Base-by-base conservation (phyloP, 2,329 filamentous ascomycete genomes). In the Pseudogymnoascus sp. region DNA sequence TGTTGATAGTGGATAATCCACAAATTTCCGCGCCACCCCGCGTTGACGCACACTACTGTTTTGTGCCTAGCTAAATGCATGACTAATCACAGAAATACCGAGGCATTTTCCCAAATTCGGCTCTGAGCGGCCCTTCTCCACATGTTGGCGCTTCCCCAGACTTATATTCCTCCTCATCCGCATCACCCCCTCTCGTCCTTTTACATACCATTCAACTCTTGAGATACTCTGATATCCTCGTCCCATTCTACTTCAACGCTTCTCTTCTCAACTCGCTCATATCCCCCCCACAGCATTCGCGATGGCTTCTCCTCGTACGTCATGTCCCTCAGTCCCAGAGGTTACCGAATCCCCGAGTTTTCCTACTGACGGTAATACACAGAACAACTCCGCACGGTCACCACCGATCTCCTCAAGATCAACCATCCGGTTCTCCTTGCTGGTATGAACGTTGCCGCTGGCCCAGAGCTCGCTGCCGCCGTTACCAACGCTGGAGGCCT, bases 391-490 rank as follows among this genome's bases (percentile, higher is more conserved):
- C 90, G 90, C 72, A 99, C 94, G 60, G 86, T 90, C 67, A 81
- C 92, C 71, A 99, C 94, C 69, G 93, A 97, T 83, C 89, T 97
- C 66, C 89, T 99, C 78, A 90, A 91, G 81, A 97, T 99, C 84
- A 90, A 96, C 75, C 94, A 99, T 78, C 94, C 94, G 62, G 81
- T 99, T 73, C 80, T 99, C 71, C 87, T 99, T 65, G 94, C 94
- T 69, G 94, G 94, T 75, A 99, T 99, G 94, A 97, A 99, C 82
- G 94, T 97, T 65, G 94, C 94, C 62, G 94, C 94, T 63, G 94
- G 94, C 58, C 94, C 94, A 61, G 95, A 91, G 82, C 87, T 99
- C 71, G 94, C 94, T 60, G 94, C 94, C 34, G 94, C 94, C 41
- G 94, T 99, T 69, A 95, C 93, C 68, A 97, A 99, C 76, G 94